These are phyloP conservation scores for Erodium moschatum DNA, from an alignment of 441 rosid genomes.

Conservation along the genomic window DNA sequence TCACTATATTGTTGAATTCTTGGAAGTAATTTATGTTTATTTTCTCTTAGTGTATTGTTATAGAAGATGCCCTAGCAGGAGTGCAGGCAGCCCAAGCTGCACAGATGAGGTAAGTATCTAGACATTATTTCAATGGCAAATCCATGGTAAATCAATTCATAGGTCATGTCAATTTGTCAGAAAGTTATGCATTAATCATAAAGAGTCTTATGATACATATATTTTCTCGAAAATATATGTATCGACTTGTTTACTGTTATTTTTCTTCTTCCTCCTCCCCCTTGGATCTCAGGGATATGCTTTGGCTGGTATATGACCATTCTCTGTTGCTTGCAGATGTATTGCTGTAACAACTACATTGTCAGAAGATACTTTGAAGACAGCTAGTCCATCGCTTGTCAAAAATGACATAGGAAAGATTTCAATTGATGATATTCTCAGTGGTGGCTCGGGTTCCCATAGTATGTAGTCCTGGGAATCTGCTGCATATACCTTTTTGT, in stretches of 20 bases:
- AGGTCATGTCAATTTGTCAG: background rate
- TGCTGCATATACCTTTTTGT: conserved; percentile 33
- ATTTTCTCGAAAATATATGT: background rate
- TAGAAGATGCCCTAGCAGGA: conserved; percentile 96
- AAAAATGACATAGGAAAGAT: conserved; percentile 64
- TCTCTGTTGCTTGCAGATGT: conserved; percentile 52
- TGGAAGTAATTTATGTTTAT: background rate
- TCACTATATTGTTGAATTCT: background rate
- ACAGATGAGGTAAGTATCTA: conserved; percentile 60
- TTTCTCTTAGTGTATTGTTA: conserved; percentile 60
- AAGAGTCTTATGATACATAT: background rate
- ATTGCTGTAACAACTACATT: conserved; percentile 84
- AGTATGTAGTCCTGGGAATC: conserved; percentile 66
- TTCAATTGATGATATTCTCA: conserved; percentile 76
- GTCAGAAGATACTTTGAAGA: conserved; percentile 54
- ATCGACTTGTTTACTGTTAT: background rate
- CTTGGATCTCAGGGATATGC: conserved; percentile 2
- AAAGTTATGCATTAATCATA: conserved; percentile 9
- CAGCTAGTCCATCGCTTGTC: conserved; percentile 64
- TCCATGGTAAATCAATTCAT: conserved; percentile 4
- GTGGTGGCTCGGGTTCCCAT: conserved; percentile 61
- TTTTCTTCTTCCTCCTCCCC: background rate
- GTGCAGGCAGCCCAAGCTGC: conserved; percentile 97
- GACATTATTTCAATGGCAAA: conserved; percentile 13
- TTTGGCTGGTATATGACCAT: conserved; percentile 9